phyloP scores from a whole-genome alignment of 225 moss, liverwort and hornwort species.

The Polytrichum commune region DNA sequence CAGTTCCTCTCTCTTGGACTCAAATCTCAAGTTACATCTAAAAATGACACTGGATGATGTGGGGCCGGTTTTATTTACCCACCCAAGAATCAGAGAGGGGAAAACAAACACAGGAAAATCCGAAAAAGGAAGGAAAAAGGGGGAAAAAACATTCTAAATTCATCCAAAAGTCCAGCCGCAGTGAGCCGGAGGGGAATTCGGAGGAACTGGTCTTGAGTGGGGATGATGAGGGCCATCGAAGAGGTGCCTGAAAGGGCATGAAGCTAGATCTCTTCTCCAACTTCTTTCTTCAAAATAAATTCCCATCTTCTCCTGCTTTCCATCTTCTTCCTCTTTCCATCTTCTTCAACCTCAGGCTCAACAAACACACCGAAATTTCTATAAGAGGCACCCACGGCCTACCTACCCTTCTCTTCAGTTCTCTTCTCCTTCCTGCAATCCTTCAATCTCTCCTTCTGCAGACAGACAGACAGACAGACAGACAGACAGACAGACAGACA shows the following conservation, averaged over 20 bases:
- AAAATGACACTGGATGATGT: too few relatives aligned
- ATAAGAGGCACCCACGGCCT: too few relatives aligned
- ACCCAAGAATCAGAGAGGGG: too few relatives aligned
- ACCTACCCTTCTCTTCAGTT: not conserved
- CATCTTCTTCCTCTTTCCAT: not conserved
- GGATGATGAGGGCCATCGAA: conserved; percentile 17
- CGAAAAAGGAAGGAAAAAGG: not conserved
- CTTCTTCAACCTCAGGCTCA: not conserved
- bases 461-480: not conserved
- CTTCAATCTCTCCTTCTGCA: not conserved
- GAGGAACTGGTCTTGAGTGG: not conserved
- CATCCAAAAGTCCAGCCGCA: not conserved
- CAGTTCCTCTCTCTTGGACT: too few relatives aligned
- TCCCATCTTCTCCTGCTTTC: not conserved
- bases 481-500: not conserved
- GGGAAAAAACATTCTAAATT: not conserved
- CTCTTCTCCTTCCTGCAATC: not conserved
- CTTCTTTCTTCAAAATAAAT: not conserved
- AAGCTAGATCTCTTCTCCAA: not conserved
- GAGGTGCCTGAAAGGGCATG: conserved; percentile 38
- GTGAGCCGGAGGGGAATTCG: too few relatives aligned
- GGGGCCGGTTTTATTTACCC: too few relatives aligned
- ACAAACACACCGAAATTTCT: too few relatives aligned
- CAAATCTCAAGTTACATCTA: too few relatives aligned
- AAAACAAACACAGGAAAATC: too few relatives aligned